Evolutionary conservation across 73 alveolate species (phyloP).

Genomic region (Uronychia binucleata): DNA sequence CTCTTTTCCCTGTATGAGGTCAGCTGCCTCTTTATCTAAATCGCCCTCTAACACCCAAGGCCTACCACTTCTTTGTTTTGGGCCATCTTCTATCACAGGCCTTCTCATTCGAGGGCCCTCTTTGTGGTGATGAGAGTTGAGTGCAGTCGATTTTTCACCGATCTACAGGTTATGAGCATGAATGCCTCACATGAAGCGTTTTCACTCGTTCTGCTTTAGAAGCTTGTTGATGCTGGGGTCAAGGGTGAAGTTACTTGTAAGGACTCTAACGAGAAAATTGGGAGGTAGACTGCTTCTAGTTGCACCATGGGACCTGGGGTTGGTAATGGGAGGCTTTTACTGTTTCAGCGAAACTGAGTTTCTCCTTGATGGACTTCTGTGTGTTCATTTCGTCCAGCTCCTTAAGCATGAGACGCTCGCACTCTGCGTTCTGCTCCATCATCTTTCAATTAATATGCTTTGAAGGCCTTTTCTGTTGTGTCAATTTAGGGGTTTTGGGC

Average conservation of each 20-base stretch:
- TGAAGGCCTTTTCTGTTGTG: too few species aligned
- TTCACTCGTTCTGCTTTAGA: background rate
- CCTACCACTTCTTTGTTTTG: background rate
- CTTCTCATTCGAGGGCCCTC: background rate
- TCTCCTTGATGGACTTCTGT: background rate
- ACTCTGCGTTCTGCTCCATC: background rate
- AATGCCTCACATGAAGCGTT: background rate
- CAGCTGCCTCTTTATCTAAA: background rate
- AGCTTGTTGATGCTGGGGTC: background rate
- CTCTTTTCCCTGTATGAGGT: background rate
- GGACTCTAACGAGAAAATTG: background rate
- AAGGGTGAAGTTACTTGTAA: background rate
- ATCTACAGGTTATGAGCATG: background rate
- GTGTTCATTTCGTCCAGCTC: background rate
- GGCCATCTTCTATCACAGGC: background rate
- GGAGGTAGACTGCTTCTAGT: background rate
- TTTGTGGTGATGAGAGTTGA: background rate
- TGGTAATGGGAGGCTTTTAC: background rate
- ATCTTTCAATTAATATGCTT: background rate
- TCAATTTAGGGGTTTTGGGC: too few species aligned
- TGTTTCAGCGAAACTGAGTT: background rate
- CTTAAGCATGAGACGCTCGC: background rate
- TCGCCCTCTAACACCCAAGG: too few species aligned
- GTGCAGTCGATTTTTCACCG: background rate
- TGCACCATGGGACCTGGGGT: background rate